Percentiles rank a stretch among this genome's conserved stretches.
Evolutionary conservation across 306 rosid species (phyloP).

Genomic region (Vigna nakashimae): DNA sequence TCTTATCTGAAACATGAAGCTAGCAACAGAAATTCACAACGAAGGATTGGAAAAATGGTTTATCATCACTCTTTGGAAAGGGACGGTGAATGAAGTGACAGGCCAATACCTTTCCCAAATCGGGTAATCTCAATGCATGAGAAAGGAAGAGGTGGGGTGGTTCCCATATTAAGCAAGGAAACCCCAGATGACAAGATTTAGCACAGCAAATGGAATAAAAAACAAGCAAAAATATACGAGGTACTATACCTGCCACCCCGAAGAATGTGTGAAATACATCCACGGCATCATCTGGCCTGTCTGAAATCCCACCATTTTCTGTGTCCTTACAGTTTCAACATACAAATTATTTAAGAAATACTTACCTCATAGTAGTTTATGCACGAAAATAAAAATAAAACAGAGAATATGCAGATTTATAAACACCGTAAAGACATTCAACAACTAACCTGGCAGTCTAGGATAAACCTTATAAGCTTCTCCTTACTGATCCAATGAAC

Average conservation of each 20-base stretch:
- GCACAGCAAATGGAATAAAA: not conserved
- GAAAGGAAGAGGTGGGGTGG: constrained; percentile 11
- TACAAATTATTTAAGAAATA: constrained; percentile 44
- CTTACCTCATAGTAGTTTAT: constrained; percentile 2
- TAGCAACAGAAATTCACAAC: constrained; percentile 8
- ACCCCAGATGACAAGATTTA: constrained; percentile 31
- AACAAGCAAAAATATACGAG: not conserved
- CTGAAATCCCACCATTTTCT: constrained; percentile 94
- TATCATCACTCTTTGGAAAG: constrained; percentile 6
- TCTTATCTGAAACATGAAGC: constrained; percentile 20
- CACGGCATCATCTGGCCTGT: constrained; percentile 93
- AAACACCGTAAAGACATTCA: constrained; percentile 28
- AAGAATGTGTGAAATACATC: constrained; percentile 90
- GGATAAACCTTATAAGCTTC: constrained; percentile 83
- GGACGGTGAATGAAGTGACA: not conserved
- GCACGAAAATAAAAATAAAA: constrained; percentile 19
- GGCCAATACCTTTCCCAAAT: constrained; percentile 10
- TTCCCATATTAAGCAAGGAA: constrained; percentile 15
- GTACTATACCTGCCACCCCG: constrained; percentile 75
- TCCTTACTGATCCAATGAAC: constrained; percentile 90
- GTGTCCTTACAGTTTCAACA: constrained; percentile 63
- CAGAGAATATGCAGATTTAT: constrained; percentile 29
- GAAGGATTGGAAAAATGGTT: not conserved
- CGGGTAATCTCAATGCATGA: not conserved
- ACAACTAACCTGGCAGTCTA: constrained; percentile 79